These are phyloP conservation scores for Knoxia roxburghii DNA, from an alignment of 257 asterid genomes.

Conservation along the genomic window DNA sequence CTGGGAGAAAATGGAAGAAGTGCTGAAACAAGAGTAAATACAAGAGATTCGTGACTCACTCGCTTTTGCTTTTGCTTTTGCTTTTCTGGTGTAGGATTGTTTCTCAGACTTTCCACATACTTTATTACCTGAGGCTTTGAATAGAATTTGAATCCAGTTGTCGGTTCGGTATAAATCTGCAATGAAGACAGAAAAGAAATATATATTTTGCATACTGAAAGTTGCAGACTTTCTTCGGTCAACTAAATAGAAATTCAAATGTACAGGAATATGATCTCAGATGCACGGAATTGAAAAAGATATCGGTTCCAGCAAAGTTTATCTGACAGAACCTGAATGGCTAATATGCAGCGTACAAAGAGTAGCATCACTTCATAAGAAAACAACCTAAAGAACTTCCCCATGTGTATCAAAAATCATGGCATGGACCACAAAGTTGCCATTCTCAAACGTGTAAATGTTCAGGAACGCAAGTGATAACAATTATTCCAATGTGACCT, in stretches of 20 bases:
- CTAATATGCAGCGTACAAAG: conserved; percentile 2
- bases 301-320: not conserved
- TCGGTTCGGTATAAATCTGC: conserved; percentile 52
- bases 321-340: conserved; percentile 1
- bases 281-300: not conserved
- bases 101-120: conserved; percentile 32
- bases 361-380: not conserved
- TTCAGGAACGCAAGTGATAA: not conserved
- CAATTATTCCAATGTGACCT: not conserved
- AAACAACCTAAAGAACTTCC: not conserved
- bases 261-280: not conserved
- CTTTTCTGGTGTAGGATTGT: conserved; percentile 11
- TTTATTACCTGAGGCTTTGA: conserved; percentile 44
- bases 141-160: conserved; percentile 46
- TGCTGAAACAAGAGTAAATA: not conserved
- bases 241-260: not conserved
- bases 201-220: not conserved
- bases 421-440: not conserved
- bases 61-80: conserved; percentile 25
- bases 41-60: conserved; percentile 4
- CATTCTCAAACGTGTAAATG: not conserved
- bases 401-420: not conserved
- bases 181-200: conserved; percentile 9
- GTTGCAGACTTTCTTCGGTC: conserved; percentile 2
- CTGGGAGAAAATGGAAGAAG: not conserved